Evolutionary conservation across 108 stramenopile species (phyloP).

Genomic region (Cyclostephanos tholiformis): DNA sequence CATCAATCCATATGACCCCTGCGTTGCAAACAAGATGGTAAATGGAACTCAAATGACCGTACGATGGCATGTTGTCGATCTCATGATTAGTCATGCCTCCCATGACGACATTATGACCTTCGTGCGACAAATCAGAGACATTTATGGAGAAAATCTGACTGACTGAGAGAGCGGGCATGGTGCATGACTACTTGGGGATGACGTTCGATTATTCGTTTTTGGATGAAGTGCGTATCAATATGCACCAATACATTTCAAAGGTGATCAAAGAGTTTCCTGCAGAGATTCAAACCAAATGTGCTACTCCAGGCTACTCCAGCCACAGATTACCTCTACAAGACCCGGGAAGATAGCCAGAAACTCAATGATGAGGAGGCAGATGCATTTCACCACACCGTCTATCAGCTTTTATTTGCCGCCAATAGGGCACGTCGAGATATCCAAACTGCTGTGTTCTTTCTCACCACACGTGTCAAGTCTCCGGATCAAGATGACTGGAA

Average conservation of each 20-base stretch:
- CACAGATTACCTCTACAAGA: not conserved
- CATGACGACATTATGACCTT: not conserved
- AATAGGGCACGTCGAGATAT: no score
- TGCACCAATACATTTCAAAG: conserved; percentile 15
- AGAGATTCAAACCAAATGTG: no score
- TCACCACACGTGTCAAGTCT: no score
- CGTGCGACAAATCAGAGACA: not conserved
- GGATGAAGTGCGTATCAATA: conserved; percentile 6
- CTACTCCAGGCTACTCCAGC: not conserved
- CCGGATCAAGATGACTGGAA: no score
- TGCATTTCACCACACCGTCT: not conserved
- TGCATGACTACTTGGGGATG: conserved; percentile 15
- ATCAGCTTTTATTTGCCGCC: conserved; percentile 10
- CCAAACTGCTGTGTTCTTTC: no score
- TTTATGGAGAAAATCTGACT: not conserved
- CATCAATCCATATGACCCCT: conserved; percentile 38
- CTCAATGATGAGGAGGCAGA: conserved; percentile 1
- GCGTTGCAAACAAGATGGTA: conserved; percentile 32
- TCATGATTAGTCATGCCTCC: conserved; percentile 5
- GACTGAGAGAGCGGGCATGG: not conserved
- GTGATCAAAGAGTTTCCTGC: no score
- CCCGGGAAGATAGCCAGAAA: not conserved
- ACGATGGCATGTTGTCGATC: conserved; percentile 31
- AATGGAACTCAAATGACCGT: conserved; percentile 35
- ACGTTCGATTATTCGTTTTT: not conserved